Evolutionary conservation across 768 basidiomycete genomes (phyloP).

Genomic region (Dictyophora rubrovolvata): DNA sequence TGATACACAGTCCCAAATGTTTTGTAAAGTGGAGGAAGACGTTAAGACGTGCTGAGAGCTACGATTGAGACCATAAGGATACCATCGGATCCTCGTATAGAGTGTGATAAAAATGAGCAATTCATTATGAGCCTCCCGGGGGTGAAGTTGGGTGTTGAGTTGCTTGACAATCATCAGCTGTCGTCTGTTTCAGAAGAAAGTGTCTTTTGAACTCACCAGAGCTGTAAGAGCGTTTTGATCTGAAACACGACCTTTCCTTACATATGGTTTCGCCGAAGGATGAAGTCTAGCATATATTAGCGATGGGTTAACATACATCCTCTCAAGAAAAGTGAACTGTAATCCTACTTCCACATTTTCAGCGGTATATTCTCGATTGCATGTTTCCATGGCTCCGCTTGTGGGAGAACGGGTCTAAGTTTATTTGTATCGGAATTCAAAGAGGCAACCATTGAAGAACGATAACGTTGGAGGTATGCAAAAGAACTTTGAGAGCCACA

Average conservation of each 20-base stretch:
- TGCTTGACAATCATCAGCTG: neutral
- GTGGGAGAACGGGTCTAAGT: slow-evolving; percentile 27
- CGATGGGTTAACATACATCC: neutral
- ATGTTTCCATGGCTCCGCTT: slow-evolving; percentile 39
- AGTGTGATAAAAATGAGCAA: slow-evolving; percentile 52
- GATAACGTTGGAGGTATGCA: slow-evolving; percentile 43
- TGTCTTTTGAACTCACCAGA: neutral
- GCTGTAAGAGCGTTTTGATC: neutral
- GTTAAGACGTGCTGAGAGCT: slow-evolving; percentile 59
- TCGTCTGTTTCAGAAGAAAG: neutral
- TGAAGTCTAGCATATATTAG: neutral
- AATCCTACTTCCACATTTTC: slow-evolving; percentile 51
- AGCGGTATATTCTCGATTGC: slow-evolving; percentile 43
- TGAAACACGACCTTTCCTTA: neutral
- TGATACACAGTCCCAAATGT: slow-evolving; percentile 48
- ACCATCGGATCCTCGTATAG: slow-evolving; percentile 52
- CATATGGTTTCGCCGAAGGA: slow-evolving; percentile 1
- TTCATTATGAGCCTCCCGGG: slow-evolving; percentile 15
- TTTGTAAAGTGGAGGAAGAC: slow-evolving; percentile 63
- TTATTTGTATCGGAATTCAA: slow-evolving; percentile 12
- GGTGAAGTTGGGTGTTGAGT: neutral
- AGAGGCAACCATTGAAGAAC: slow-evolving; percentile 16
- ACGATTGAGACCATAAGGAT: slow-evolving; percentile 46
- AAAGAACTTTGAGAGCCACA: slow-evolving; percentile 50
- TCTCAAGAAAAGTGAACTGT: neutral